phyloP scores from a whole-genome alignment of 2,329 filamentous ascomycete genomes.

The Phialocephala subalpina region DNA sequence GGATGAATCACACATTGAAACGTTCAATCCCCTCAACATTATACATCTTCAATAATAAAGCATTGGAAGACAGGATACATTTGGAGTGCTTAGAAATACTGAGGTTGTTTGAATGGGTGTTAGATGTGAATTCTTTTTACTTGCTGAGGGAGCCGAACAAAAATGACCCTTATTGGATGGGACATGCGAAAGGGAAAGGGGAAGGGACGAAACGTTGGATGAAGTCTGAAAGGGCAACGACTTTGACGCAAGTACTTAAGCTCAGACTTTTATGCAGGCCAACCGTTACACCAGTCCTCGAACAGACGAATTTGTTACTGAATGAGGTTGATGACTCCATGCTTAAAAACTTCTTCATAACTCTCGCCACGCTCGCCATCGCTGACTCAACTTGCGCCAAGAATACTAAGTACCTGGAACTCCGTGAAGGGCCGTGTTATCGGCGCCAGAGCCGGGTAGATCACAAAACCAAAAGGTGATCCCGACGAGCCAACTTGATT shows the following conservation, averaged over 20 bases:
- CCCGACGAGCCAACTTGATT: slow-evolving; percentile 9
- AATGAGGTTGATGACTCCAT: background rate
- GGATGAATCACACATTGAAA: too few species aligned
- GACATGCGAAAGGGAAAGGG: background rate
- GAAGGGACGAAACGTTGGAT: background rate
- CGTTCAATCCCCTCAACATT: background rate
- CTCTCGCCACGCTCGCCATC: background rate
- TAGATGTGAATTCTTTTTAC: background rate
- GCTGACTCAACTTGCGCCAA: slow-evolving; percentile 6
- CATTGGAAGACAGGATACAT: background rate
- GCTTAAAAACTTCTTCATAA: background rate
- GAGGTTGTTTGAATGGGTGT: background rate
- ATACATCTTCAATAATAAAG: background rate
- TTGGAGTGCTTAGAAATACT: background rate
- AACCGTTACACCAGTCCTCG: too few species aligned
- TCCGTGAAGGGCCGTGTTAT: slow-evolving; percentile 4
- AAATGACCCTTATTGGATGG: background rate
- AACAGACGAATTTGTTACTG: too few species aligned
- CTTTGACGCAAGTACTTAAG: background rate
- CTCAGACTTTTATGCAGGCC: background rate
- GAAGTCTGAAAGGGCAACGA: background rate
- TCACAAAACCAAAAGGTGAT: slow-evolving; percentile 9
- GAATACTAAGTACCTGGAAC: background rate
- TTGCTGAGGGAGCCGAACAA: background rate
- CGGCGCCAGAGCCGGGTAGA: slow-evolving; percentile 5